These are phyloP conservation scores for Aspergillus viridinutans DNA, from an alignment of 2,329 filamentous ascomycete species.

Conservation along the genomic window DNA sequence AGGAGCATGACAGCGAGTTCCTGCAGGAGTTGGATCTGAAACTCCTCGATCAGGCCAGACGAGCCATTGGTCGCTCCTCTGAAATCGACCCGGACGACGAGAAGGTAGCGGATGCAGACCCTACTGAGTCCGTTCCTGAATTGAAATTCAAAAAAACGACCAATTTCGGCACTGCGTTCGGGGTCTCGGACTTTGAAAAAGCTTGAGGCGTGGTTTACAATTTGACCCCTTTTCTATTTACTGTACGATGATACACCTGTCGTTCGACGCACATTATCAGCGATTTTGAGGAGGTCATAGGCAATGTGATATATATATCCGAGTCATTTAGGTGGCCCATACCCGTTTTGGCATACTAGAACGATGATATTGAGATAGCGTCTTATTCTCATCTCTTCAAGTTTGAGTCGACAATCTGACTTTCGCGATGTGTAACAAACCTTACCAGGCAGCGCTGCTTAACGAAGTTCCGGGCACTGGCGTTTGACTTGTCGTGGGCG, in stretches of 20 bases:
- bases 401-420: neutral
- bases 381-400: neutral
- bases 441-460: neutral
- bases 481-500: no score
- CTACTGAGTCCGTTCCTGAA: conserved; percentile 31
- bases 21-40: conserved; percentile 41
- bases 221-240: no score
- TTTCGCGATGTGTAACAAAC: neutral
- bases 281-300: neutral
- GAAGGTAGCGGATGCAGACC: conserved; percentile 22
- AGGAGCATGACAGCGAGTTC: conserved; percentile 39
- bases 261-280: no score
- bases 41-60: conserved; percentile 39
- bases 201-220: conserved; percentile 4
- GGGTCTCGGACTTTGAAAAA: conserved; percentile 20
- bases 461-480: neutral
- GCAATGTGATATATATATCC: neutral
- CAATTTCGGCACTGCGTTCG: conserved; percentile 48
- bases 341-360: neutral
- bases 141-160: conserved; percentile 43
- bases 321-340: neutral
- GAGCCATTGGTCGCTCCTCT: conserved; percentile 21
- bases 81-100: conserved; percentile 16
- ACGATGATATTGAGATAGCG: neutral
- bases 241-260: no score